Evolutionary conservation across 2,329 filamentous ascomycete species (phyloP).

Genomic region (Coccinonectria pachysandricola): DNA sequence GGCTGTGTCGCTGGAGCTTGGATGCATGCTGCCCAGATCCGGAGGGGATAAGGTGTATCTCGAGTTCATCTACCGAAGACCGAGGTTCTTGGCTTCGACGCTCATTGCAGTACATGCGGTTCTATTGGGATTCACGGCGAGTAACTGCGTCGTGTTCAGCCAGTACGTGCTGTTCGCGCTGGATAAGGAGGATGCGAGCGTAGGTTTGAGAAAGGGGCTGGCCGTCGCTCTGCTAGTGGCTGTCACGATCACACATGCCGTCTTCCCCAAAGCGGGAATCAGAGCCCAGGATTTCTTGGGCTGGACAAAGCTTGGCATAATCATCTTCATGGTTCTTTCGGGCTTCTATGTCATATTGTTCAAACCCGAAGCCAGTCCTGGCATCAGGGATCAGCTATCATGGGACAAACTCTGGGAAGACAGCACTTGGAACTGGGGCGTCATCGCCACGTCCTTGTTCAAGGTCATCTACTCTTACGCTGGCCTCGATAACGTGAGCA

Average conservation of each 20-base stretch:
- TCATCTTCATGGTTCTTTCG: conserved; percentile 51
- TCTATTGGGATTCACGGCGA: conserved; percentile 55
- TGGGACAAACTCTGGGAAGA: conserved; percentile 52
- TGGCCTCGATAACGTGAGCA: conserved; percentile 56
- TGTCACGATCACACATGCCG: conserved; percentile 49
- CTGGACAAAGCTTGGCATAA: conserved; percentile 51
- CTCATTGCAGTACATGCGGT: conserved; percentile 54
- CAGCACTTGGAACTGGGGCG: conserved; percentile 59
- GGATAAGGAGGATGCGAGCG: conserved; percentile 37
- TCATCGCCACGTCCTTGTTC: conserved; percentile 56
- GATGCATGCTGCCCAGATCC: conserved; percentile 59
- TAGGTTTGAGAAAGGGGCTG: conserved; percentile 42
- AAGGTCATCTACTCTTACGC: conserved; percentile 62
- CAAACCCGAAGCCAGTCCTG: conserved; percentile 14
- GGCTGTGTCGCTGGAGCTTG: conserved; percentile 54
- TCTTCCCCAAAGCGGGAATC: conserved; percentile 47
- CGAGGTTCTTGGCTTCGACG: conserved; percentile 53
- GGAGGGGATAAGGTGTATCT: conserved; percentile 63
- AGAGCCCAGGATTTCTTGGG: conserved; percentile 50
- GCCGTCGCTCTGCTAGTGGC: conserved; percentile 45
- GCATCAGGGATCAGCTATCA: conserved; percentile 9
- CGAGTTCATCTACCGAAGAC: conserved; percentile 55
- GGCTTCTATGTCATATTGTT: conserved; percentile 49
- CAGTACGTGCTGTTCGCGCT: conserved; percentile 54
- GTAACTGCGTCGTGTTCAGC: conserved; percentile 60